Conservation (phyloP, 1,139 yeast genomes). For the Wickerhamiella infanticola region DNA sequence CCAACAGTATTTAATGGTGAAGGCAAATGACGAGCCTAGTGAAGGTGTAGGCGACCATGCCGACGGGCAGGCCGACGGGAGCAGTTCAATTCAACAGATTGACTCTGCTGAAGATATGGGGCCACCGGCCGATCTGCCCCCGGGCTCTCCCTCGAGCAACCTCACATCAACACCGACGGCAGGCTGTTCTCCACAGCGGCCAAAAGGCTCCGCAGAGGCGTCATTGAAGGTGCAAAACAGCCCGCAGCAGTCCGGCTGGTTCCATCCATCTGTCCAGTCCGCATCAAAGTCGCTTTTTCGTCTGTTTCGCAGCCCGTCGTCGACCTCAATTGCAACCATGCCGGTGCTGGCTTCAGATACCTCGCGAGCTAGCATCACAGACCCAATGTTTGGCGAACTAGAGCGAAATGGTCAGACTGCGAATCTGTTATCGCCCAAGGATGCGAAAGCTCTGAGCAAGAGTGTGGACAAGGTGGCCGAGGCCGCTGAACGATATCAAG, state of each 20-base stretch:
- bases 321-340: background rate
- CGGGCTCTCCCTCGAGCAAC: no score
- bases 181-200: background rate
- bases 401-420: constrained; percentile 9
- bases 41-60: no score
- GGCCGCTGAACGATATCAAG: constrained; percentile 38
- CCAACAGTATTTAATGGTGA: no score
- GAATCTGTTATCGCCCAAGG: constrained; percentile 11
- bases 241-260: constrained; percentile 5
- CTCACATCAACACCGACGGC: no score
- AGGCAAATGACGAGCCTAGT: no score
- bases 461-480: constrained; percentile 23
- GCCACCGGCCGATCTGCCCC: no score
- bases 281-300: background rate
- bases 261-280: background rate
- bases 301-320: background rate
- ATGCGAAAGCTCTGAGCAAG: constrained; percentile 8
- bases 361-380: constrained; percentile 5
- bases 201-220: background rate
- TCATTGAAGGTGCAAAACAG: background rate
- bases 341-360: background rate
- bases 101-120: no score
- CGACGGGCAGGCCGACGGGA: no score
- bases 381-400: constrained; percentile 10
- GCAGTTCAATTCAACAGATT: no score